Conservation (phyloP, 2,329 filamentous ascomycete genomes). For the Ascochyta lentis region DNA sequence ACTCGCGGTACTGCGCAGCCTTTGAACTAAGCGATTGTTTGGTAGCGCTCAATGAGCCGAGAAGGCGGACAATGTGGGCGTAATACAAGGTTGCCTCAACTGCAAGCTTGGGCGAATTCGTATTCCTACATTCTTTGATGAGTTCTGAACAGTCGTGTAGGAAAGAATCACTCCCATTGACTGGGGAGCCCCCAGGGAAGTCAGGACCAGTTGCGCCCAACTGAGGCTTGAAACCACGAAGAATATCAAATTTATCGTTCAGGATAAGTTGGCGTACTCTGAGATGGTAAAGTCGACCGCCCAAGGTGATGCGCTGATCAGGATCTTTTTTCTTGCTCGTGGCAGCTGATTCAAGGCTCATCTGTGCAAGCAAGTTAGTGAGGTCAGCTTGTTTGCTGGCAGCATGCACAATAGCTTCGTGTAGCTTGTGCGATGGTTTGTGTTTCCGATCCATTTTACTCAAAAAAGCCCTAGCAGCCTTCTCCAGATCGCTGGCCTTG, state of each 20-base stretch:
- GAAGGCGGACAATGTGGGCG: slow-evolving; percentile 36
- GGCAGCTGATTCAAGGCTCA: slow-evolving; percentile 25
- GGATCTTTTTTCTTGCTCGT: slow-evolving; percentile 23
- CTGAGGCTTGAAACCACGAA: not conserved
- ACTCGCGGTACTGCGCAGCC: slow-evolving; percentile 20
- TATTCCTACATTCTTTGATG: slow-evolving; percentile 35
- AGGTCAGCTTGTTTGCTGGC: slow-evolving; percentile 19
- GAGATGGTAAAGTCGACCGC: slow-evolving; percentile 37
- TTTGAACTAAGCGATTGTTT: slow-evolving; percentile 12
- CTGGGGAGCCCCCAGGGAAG: slow-evolving; percentile 20
- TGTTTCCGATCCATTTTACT: slow-evolving; percentile 35
- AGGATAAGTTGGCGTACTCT: slow-evolving; percentile 38
- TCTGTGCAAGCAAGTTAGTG: slow-evolving; percentile 21
- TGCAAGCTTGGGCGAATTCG: slow-evolving; percentile 48
- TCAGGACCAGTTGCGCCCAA: not conserved
- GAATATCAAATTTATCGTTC: slow-evolving; percentile 40
- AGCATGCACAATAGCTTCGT: slow-evolving; percentile 45
- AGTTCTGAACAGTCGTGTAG: slow-evolving; percentile 38
- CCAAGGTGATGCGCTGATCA: slow-evolving; percentile 41
- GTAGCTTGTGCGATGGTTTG: slow-evolving; percentile 50
- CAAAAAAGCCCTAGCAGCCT: slow-evolving; percentile 27
- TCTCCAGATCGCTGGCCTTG: slow-evolving; percentile 22
- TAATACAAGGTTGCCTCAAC: slow-evolving; percentile 48
- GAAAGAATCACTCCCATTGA: slow-evolving; percentile 20
- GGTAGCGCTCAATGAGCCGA: slow-evolving; percentile 24